Percentiles rank a stretch among this genome's conserved stretches.
These are phyloP conservation scores for Hypoxylon lienhwacheense DNA, from an alignment of 495 filamentous ascomycete species.

Conservation along the genomic window DNA sequence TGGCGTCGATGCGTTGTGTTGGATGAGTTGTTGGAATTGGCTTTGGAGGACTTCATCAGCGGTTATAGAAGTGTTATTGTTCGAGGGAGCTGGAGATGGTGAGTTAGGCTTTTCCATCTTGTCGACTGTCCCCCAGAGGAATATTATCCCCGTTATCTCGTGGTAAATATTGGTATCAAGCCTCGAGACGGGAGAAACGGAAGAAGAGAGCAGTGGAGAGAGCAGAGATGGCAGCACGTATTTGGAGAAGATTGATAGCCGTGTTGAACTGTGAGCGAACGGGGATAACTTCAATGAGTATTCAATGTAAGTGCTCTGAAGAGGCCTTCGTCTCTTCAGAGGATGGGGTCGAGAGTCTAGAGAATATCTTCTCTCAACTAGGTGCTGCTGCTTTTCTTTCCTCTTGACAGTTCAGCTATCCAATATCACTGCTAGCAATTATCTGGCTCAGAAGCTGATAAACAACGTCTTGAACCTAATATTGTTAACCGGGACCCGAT, in stretches of 20 bases:
- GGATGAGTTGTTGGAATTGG: conserved; percentile 51
- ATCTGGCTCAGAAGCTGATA: not conserved
- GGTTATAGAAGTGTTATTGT: conserved; percentile 17
- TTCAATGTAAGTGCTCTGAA: conserved; percentile 4
- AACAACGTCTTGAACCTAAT: not conserved
- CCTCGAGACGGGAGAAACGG: not conserved
- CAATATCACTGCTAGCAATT: not conserved
- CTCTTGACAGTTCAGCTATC: not conserved
- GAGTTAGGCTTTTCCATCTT: conserved; percentile 45
- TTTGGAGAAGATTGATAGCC: not conserved
- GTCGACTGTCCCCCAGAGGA: conserved; percentile 13
- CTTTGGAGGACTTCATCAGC: conserved; percentile 48
- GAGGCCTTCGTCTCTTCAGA: too few relatives aligned
- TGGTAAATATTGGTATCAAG: not conserved
- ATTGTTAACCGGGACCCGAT: not conserved
- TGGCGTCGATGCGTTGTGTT: conserved; percentile 50
- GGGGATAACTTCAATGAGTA: conserved; percentile 5
- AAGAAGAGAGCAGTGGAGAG: too few relatives aligned
- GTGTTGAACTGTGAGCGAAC: conserved; percentile 4
- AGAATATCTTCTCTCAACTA: not conserved
- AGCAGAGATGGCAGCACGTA: conserved; percentile 3
- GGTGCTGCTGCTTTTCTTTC: not conserved
- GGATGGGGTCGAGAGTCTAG: not conserved
- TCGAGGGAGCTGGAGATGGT: conserved; percentile 48
- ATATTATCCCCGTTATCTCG: not conserved